These are phyloP conservation scores for Candida chauliodis DNA, from an alignment of 805 yeast species.

Conservation along the genomic window DNA sequence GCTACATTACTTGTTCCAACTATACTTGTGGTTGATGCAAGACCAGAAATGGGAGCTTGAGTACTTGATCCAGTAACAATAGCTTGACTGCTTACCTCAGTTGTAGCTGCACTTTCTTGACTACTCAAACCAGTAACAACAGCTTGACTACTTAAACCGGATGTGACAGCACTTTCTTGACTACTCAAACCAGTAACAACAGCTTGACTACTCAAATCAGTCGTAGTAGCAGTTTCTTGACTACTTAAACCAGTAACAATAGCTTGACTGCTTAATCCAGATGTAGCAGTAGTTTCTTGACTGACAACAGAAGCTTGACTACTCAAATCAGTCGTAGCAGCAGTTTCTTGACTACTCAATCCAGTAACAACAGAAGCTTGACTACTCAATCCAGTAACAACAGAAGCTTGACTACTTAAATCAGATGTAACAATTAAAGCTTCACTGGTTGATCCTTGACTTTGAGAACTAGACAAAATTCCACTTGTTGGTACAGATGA, in stretches of 20 bases:
- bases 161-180: constrained; percentile 1
- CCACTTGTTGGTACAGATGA: neutral
- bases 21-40: neutral
- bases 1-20: neutral
- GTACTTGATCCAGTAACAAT: neutral
- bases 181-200: no score
- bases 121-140: neutral
- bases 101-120: neutral
- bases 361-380: neutral
- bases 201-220: neutral
- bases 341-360: no score
- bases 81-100: neutral
- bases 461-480: no score
- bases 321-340: neutral
- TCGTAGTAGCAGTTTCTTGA: constrained; percentile 1
- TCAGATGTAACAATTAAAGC: no score
- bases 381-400: no score
- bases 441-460: no score
- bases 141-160: neutral
- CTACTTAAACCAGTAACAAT: constrained; percentile 1
- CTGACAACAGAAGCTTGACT: neutral
- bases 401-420: no score
- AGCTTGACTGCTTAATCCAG: neutral
- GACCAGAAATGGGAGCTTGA: neutral
- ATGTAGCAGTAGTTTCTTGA: constrained; percentile 3